These are phyloP conservation scores for Xylaria scruposa DNA, from an alignment of 495 filamentous ascomycete genomes.

Conservation along the genomic window DNA sequence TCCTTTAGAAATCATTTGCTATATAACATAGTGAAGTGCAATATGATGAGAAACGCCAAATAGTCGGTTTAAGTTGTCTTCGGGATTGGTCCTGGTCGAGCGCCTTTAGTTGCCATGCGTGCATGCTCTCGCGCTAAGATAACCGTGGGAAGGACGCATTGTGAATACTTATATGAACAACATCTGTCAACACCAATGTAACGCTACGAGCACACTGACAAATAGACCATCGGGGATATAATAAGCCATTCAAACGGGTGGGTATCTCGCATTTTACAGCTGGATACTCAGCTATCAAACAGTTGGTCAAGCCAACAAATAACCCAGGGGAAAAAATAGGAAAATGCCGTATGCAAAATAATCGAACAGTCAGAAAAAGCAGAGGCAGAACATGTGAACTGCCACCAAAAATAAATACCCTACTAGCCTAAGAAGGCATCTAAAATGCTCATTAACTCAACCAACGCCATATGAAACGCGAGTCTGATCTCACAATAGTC, in stretches of 20 bases:
- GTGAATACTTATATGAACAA: not conserved
- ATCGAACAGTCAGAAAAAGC: constrained; percentile 1
- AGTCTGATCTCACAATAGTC: not conserved
- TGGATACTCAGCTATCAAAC: constrained; percentile 19
- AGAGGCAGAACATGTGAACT: not conserved
- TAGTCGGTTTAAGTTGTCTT: not conserved
- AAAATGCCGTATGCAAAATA: constrained; percentile 10
- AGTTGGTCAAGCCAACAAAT: not conserved
- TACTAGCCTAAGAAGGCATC: constrained; percentile 3
- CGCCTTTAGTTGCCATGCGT: not conserved
- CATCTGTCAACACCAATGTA: not conserved
- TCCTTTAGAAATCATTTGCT: no score
- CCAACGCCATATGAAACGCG: constrained; percentile 18
- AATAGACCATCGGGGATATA: not conserved
- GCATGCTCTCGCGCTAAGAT: not conserved
- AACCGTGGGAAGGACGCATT: not conserved
- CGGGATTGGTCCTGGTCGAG: not conserved
- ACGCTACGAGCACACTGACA: not conserved
- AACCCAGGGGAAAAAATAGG: not conserved
- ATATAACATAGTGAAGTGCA: no score
- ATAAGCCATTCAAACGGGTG: not conserved
- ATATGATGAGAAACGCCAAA: not conserved
- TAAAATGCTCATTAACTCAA: constrained; percentile 13
- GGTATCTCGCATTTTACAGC: constrained; percentile 26
- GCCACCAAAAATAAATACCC: not conserved